These are phyloP conservation scores for Boletus edulis DNA, from an alignment of 768 basidiomycete species.

Conservation along the genomic window DNA sequence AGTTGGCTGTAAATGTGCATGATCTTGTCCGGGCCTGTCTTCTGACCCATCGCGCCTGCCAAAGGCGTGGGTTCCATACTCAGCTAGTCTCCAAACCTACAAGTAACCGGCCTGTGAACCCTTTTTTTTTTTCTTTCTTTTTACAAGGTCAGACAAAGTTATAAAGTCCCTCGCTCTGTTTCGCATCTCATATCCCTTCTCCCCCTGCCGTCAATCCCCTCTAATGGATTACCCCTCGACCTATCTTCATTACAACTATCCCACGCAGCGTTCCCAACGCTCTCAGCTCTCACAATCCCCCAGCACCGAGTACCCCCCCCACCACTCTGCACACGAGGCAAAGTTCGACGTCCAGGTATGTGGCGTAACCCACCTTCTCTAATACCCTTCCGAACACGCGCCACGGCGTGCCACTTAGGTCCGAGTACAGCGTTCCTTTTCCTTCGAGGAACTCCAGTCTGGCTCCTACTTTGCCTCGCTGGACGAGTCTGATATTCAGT, in stretches of 20 bases:
- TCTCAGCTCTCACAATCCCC: constrained; percentile 3
- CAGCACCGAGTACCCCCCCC: neutral
- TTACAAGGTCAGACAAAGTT: constrained; percentile 26
- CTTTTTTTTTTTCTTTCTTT: constrained; percentile 4
- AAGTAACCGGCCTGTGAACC: constrained; percentile 21
- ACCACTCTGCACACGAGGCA: constrained; percentile 9
- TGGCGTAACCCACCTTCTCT: neutral
- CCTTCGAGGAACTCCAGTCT: constrained; percentile 35
- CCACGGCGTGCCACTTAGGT: constrained; percentile 15
- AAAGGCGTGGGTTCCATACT: constrained; percentile 32
- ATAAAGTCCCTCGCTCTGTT: constrained; percentile 25
- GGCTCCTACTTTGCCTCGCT: constrained; percentile 28
- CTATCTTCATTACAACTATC: neutral
- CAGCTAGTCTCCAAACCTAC: constrained; percentile 15
- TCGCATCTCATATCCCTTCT: constrained; percentile 5
- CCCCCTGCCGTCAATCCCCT: constrained; percentile 23
- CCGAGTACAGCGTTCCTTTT: constrained; percentile 30
- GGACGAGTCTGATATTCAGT: constrained; percentile 33
- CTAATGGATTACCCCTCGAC: constrained; percentile 12
- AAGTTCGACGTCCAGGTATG: constrained; percentile 26
- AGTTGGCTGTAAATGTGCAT: constrained; percentile 28
- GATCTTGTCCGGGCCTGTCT: constrained; percentile 24
- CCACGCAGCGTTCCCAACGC: neutral
- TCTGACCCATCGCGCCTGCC: constrained; percentile 30
- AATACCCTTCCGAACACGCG: neutral